A percentile compares a stretch with the other conserved stretches of the same genome.
Evolutionary conservation across 176 grass and related monocot species (phyloP).

Genomic region (Tillandsia leiboldiana): DNA sequence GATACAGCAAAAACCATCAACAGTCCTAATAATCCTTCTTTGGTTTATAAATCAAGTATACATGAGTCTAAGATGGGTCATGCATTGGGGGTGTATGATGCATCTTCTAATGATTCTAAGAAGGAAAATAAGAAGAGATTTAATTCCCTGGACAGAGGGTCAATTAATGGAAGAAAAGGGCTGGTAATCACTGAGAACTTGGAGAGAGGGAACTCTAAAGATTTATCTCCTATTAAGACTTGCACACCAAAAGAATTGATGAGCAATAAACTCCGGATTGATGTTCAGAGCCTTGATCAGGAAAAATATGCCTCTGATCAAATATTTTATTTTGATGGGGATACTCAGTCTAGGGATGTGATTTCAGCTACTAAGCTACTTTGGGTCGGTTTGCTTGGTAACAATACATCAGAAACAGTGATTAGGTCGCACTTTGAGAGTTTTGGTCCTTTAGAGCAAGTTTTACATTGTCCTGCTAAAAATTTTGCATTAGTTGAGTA

Average conservation of each 20-base stretch:
- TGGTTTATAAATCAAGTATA: not conserved
- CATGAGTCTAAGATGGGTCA: conserved; percentile 12
- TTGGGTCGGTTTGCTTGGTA: conserved; percentile 58
- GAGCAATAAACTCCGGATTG: not conserved
- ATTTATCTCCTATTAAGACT: conserved; percentile 20
- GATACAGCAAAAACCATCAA: conserved; percentile 12
- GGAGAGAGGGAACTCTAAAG: conserved; percentile 16
- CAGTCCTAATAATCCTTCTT: not conserved
- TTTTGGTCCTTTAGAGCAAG: conserved; percentile 55
- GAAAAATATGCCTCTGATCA: conserved; percentile 26
- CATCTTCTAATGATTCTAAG: conserved; percentile 19
- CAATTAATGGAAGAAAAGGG: conserved; percentile 13
- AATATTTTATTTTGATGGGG: conserved; percentile 51
- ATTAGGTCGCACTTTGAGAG: conserved; percentile 72
- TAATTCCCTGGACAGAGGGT: conserved; percentile 3
- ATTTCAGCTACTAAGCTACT: conserved; percentile 81
- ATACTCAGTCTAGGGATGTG: conserved; percentile 44
- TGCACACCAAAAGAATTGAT: not conserved
- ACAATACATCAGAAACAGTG: conserved; percentile 38
- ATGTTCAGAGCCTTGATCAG: conserved; percentile 9
- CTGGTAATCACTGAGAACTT: conserved; percentile 17
- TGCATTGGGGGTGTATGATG: conserved; percentile 6
- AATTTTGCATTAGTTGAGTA: conserved; percentile 68
- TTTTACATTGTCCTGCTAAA: conserved; percentile 50
- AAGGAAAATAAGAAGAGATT: conserved; percentile 18